Evolutionary conservation across 257 asterid genomes (phyloP).

Genomic region (Orobanche coerulescens): DNA sequence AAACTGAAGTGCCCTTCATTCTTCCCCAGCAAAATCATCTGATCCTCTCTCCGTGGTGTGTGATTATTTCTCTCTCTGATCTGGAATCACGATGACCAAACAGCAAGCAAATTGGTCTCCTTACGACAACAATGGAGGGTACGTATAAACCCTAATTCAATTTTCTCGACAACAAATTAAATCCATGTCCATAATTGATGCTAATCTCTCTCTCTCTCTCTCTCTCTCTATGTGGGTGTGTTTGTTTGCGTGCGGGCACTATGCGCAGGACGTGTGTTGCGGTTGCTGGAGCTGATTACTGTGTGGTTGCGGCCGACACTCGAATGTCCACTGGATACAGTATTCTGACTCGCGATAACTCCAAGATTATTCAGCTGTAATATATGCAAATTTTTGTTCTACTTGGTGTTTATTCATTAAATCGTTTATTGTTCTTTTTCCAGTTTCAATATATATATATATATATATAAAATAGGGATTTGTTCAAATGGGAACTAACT

Average conservation of each 20-base stretch:
- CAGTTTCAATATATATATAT: no score
- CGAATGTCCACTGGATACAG: conserved; percentile 79
- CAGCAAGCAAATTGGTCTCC: conserved; percentile 93
- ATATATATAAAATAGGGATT: no score
- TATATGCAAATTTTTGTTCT: not conserved
- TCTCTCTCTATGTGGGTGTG: no score
- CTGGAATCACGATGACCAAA: conserved; percentile 46
- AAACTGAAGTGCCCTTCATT: conserved; percentile 18
- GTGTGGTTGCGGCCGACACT: conserved; percentile 92
- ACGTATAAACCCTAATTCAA: conserved; percentile 28
- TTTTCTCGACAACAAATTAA: not conserved
- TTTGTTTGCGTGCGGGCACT: not conserved
- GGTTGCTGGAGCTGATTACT: conserved; percentile 89
- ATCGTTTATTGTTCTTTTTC: not conserved
- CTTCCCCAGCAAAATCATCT: not conserved
- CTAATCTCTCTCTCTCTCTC: no score
- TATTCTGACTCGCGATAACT: conserved; percentile 89
- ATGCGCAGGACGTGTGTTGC: conserved; percentile 80
- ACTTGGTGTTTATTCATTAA: not conserved
- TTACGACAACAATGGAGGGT: conserved; percentile 99
- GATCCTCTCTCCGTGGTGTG: not conserved
- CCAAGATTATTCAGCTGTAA: conserved; percentile 81
- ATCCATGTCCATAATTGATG: not conserved
- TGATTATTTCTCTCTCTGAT: conserved; percentile 2
- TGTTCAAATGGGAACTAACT: no score